Evolutionary conservation across 495 filamentous ascomycete species (phyloP).

Genomic region (Neurospora hispaniola): DNA sequence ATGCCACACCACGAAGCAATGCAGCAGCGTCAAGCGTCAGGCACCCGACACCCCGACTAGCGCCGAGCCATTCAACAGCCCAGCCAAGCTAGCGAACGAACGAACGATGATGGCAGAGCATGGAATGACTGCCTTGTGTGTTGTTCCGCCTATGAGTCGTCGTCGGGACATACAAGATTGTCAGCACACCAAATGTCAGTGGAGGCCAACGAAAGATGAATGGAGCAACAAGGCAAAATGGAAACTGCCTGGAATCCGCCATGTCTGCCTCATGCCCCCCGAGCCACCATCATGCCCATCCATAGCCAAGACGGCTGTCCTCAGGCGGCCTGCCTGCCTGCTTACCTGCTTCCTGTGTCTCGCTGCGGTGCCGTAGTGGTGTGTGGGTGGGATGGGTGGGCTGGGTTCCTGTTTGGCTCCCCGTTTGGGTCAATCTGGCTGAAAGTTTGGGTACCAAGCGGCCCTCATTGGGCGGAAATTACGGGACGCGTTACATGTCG

Average conservation of each 20-base stretch:
- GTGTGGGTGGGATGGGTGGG: neutral
- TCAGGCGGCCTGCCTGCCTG: neutral
- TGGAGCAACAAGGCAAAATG: neutral
- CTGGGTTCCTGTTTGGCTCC: neutral
- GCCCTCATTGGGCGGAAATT: neutral
- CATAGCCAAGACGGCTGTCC: neutral
- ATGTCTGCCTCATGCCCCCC: neutral
- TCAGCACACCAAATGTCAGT: neutral
- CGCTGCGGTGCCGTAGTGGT: neutral
- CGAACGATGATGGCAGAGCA: neutral
- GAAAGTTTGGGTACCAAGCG: neutral
- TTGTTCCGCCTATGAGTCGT: neutral
- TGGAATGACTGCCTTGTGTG: neutral
- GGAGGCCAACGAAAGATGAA: neutral
- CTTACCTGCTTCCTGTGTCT: neutral
- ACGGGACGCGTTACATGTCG: neutral
- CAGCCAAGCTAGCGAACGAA: neutral
- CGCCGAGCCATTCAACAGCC: neutral
- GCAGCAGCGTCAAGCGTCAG: neutral
- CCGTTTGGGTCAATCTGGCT: neutral
- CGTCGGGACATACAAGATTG: neutral
- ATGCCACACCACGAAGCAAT: neutral
- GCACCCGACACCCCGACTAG: neutral
- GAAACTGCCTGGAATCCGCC: neutral
- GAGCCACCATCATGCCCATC: neutral